Conservation (phyloP, 2,329 filamentous ascomycete species). For the Colletotrichum truncatum region DNA sequence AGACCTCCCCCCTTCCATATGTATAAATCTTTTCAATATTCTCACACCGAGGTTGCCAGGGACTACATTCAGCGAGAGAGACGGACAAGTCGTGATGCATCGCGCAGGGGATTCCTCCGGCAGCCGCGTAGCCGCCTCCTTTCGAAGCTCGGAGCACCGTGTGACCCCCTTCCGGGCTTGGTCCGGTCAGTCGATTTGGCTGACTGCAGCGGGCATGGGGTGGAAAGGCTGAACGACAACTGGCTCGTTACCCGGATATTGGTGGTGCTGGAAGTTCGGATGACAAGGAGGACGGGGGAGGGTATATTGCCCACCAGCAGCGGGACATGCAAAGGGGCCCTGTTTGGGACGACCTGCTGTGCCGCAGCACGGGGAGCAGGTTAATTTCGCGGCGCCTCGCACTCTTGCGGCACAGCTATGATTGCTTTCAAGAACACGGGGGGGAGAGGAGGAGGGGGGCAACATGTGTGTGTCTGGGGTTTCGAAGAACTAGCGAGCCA, state of each 20-base stretch:
- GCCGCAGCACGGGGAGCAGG: slow-evolving; percentile 19
- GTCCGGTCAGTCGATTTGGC: slow-evolving; percentile 14
- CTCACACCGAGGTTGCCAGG: slow-evolving; percentile 7
- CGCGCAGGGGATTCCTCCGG: slow-evolving; percentile 7
- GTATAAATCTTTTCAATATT: not conserved
- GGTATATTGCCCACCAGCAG: slow-evolving; percentile 10
- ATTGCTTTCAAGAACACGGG: not conserved
- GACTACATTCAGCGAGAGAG: not conserved
- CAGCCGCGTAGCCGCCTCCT: slow-evolving; percentile 18
- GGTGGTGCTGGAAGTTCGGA: not conserved
- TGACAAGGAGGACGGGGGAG: not conserved
- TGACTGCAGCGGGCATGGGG: not conserved
- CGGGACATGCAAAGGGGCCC: slow-evolving; percentile 3
- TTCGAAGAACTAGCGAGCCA: not conserved
- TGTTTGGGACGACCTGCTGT: not conserved
- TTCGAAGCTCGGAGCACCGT: slow-evolving; percentile 20
- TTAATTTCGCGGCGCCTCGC: slow-evolving; percentile 13
- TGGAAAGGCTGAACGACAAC: not conserved
- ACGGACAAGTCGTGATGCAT: slow-evolving; percentile 10
- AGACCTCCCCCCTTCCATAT: not conserved
- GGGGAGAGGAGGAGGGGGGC: not conserved
- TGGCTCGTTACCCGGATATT: not conserved
- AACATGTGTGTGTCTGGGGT: too few species aligned
- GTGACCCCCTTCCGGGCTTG: slow-evolving; percentile 7
- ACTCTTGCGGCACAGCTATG: not conserved